Evolutionary conservation across 768 basidiomycete species (phyloP).

Genomic region (Boletus pseudo-olivaceus): DNA sequence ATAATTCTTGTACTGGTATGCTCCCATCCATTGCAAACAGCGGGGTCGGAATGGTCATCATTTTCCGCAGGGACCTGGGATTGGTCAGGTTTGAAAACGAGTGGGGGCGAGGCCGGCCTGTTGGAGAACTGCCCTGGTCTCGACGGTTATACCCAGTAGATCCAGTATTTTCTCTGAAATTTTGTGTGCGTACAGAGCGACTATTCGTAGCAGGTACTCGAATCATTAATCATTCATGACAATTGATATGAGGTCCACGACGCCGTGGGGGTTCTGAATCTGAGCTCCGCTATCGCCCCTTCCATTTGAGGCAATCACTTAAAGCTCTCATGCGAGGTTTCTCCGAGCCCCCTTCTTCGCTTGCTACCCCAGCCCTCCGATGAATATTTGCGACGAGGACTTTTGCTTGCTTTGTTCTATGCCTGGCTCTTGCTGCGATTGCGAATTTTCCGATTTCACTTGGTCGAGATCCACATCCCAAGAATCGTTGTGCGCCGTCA

Average conservation of each 20-base stretch:
- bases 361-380: background rate
- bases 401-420: slow-evolving; percentile 9
- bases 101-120: slow-evolving; percentile 43
- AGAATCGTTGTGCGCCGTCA: background rate
- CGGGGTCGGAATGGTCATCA: background rate
- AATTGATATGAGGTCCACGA: too few species aligned
- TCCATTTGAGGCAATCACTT: slow-evolving; percentile 9
- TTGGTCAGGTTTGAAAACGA: slow-evolving; percentile 44
- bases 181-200: background rate
- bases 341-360: background rate
- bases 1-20: slow-evolving; percentile 47
- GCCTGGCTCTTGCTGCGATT: background rate
- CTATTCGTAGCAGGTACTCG: background rate
- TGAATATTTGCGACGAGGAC: slow-evolving; percentile 3
- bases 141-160: slow-evolving; percentile 30
- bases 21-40: background rate
- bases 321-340: background rate
- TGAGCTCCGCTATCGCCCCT: background rate
- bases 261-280: background rate
- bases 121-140: slow-evolving; percentile 31
- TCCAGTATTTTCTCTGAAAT: background rate
- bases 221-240: background rate
- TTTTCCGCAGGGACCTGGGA: slow-evolving; percentile 43
- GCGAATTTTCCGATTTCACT: background rate
- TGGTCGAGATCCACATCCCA: slow-evolving; percentile 6